Conservation (phyloP, 305 asterid genomes). For the Fraxinus latifolia region DNA sequence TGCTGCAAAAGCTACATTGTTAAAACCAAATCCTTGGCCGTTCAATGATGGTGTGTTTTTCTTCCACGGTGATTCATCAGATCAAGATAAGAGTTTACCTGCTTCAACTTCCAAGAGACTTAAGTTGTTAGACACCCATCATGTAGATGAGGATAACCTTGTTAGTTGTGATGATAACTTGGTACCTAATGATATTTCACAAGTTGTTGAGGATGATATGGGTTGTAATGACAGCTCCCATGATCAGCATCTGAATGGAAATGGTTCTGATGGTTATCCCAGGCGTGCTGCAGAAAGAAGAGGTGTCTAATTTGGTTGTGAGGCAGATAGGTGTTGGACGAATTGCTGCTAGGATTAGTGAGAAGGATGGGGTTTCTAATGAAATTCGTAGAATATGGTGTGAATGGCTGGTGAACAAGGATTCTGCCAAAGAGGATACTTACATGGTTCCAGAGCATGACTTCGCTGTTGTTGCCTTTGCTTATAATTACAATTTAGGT, state of each 20-base stretch:
- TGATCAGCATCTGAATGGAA: conserved; percentile 27
- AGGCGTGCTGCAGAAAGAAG: conserved; percentile 60
- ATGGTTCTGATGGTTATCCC: conserved; percentile 58
- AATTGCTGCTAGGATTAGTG: conserved; percentile 57
- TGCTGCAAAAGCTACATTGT: conserved; percentile 63
- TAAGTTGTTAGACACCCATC: conserved; percentile 27
- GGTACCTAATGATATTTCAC: conserved; percentile 23
- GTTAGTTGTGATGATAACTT: conserved; percentile 39
- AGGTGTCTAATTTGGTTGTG: conserved; percentile 56
- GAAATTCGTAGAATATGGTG: conserved; percentile 78
- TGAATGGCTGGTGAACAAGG: conserved; percentile 67
- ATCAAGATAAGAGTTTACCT: conserved; percentile 28
- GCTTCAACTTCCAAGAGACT: conserved; percentile 24
- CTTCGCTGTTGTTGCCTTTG: conserved; percentile 66
- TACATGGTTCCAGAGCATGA: conserved; percentile 56
- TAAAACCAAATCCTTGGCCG: conserved; percentile 89
- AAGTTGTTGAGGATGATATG: conserved; percentile 23
- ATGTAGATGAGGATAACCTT: conserved; percentile 37
- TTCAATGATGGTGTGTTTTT: conserved; percentile 82
- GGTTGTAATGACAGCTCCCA: conserved; percentile 19
- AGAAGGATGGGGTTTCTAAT: conserved; percentile 42
- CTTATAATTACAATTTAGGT: conserved; percentile 70
- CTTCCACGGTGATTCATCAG: conserved; percentile 48
- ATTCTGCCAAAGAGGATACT: conserved; percentile 24
- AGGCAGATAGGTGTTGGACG: conserved; percentile 56